Evolutionary conservation across 2,329 filamentous ascomycete genomes (phyloP).

Genomic region (Malbranchea cinnamomea): DNA sequence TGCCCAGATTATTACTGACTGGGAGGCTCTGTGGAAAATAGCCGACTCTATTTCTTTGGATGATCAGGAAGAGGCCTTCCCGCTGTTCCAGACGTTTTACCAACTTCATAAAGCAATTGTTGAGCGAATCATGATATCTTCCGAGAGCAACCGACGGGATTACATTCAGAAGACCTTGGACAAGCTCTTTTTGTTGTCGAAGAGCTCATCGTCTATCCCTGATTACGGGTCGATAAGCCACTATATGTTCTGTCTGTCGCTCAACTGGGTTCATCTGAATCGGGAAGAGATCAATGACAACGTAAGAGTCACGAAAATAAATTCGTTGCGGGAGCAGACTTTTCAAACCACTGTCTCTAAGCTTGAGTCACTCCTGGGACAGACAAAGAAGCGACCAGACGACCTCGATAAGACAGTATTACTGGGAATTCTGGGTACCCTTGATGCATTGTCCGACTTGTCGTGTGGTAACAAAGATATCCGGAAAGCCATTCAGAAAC

Average conservation of each 20-base stretch:
- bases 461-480: conserved; percentile 19
- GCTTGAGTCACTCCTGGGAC: conserved; percentile 21
- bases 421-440: conserved; percentile 22
- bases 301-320: conserved; percentile 18
- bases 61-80: conserved; percentile 18
- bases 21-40: conserved; percentile 22
- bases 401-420: conserved; percentile 17
- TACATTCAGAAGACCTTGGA: conserved; percentile 22
- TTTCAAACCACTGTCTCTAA: conserved; percentile 21
- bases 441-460: conserved; percentile 27
- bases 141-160: conserved; percentile 20
- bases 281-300: conserved; percentile 17
- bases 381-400: conserved; percentile 18
- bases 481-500: conserved; percentile 21
- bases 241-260: conserved; percentile 21
- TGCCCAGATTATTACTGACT: conserved; percentile 21
- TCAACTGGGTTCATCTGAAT: conserved; percentile 21
- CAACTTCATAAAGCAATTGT: conserved; percentile 22
- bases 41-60: conserved; percentile 20
- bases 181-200: conserved; percentile 17
- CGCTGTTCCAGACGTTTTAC: conserved; percentile 16
- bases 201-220: conserved; percentile 18
- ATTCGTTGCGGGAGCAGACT: conserved; percentile 18
- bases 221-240: conserved; percentile 22
- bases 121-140: conserved; percentile 20